Evolutionary conservation across 345 rosid species (phyloP).

Genomic region (Linum lewisii): DNA sequence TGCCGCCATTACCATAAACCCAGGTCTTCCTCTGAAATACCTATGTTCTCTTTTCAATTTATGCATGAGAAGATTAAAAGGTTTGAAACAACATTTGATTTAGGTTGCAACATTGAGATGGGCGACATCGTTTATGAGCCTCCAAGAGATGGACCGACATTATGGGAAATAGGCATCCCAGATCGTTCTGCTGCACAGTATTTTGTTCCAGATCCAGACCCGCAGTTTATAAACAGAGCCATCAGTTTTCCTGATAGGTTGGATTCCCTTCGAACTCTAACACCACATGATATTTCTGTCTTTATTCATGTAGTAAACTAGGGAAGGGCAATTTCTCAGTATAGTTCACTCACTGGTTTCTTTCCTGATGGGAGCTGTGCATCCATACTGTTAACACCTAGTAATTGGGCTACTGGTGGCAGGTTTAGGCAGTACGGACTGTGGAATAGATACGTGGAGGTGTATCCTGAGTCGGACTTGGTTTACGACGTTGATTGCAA

Average conservation of each 20-base stretch:
- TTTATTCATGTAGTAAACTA: not conserved
- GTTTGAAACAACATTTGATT: not conserved
- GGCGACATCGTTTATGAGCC: not conserved
- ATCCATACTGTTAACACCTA: not conserved
- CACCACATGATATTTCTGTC: no score
- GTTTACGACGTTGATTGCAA: conserved; percentile 19
- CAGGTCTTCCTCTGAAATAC: not conserved
- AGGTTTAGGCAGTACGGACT: conserved; percentile 26
- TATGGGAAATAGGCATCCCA: conserved; percentile 5
- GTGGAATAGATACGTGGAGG: conserved; percentile 20
- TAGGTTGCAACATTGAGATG: not conserved
- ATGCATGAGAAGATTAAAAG: not conserved
- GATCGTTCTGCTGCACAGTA: not conserved
- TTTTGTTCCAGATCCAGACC: conserved; percentile 4
- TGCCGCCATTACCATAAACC: not conserved
- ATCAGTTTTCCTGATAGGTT: not conserved
- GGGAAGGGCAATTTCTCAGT: not conserved
- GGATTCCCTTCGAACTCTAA: not conserved
- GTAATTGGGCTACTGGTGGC: not conserved
- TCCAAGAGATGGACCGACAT: conserved; percentile 1
- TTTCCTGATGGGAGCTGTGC: not conserved
- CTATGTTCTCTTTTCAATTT: conserved; percentile 10
- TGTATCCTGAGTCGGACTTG: conserved; percentile 23
- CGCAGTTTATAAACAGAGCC: not conserved
- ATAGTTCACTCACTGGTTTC: not conserved